Evolutionary conservation across 768 basidiomycete species (phyloP).

Genomic region (Macrocybe gigantea): DNA sequence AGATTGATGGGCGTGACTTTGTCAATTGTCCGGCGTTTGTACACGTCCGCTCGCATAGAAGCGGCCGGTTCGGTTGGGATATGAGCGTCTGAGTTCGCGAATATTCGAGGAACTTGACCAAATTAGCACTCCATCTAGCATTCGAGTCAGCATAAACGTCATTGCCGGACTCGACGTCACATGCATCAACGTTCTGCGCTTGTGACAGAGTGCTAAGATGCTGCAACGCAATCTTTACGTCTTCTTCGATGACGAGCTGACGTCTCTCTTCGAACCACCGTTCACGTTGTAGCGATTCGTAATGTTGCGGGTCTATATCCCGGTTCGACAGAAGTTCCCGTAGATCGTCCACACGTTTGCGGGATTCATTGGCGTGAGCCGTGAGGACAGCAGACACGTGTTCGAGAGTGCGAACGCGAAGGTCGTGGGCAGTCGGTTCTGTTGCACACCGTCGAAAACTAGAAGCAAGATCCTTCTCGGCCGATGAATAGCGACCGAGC

Average conservation of each 20-base stretch:
- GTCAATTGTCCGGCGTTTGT: constrained; percentile 27
- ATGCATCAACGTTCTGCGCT: constrained; percentile 10
- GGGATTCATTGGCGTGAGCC: constrained; percentile 38
- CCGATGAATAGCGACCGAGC: constrained; percentile 35
- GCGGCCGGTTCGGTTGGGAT: constrained; percentile 17
- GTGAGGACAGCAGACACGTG: constrained; percentile 36
- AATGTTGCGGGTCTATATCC: constrained; percentile 29
- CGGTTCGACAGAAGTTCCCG: constrained; percentile 30
- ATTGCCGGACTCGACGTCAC: constrained; percentile 1
- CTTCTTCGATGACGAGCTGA: constrained; percentile 26
- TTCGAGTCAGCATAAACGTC: constrained; percentile 12
- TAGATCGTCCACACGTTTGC: constrained; percentile 34
- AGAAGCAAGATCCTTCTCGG: constrained; percentile 35
- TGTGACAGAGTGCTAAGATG: constrained; percentile 24
- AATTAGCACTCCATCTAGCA: constrained; percentile 27
- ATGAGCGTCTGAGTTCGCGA: constrained; percentile 28
- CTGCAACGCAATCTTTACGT: constrained; percentile 28
- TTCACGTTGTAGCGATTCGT: constrained; percentile 34
- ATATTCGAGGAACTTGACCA: constrained; percentile 29
- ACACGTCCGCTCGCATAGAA: constrained; percentile 19
- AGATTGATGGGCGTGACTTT: constrained; percentile 22
- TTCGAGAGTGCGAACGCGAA: constrained; percentile 42
- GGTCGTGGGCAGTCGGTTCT: constrained; percentile 32
- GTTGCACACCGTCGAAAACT: constrained; percentile 25
- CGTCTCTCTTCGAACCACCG: constrained; percentile 49